Evolutionary conservation across 1,139 yeast species (phyloP).

Genomic region (Debaryomyces robertsiae): DNA sequence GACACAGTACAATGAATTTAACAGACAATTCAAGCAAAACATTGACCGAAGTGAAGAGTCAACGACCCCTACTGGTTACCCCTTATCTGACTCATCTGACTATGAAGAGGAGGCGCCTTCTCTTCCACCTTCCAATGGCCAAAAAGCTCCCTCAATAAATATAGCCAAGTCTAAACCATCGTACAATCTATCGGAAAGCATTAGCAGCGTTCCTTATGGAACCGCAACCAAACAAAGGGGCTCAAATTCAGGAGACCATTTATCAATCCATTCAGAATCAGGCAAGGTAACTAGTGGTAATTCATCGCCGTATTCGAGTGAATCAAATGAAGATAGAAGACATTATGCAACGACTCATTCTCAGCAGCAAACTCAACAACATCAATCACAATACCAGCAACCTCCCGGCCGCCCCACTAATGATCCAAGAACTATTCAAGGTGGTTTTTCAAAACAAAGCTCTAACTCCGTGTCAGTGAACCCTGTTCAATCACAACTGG

Average conservation of each 20-base stretch:
- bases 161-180: conserved; percentile 18
- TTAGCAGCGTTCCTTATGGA: conserved; percentile 24
- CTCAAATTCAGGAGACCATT: conserved; percentile 18
- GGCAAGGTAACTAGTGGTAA: conserved; percentile 26
- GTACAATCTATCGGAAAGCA: conserved; percentile 17
- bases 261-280: conserved; percentile 32
- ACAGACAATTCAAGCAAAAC: conserved; percentile 40
- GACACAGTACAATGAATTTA: conserved; percentile 58
- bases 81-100: conserved; percentile 13
- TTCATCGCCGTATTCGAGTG: conserved; percentile 23
- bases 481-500: conserved; percentile 8
- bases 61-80: conserved; percentile 6
- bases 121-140: conserved; percentile 25
- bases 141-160: conserved; percentile 5
- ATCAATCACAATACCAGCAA: conserved; percentile 13
- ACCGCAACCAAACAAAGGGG: conserved; percentile 21
- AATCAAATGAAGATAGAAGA: conserved; percentile 9
- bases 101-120: conserved; percentile 22
- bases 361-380: conserved; percentile 1
- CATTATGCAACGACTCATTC: conserved; percentile 8
- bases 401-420: conserved; percentile 2
- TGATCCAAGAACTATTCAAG: background rate
- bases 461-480: background rate
- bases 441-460: conserved; percentile 6
- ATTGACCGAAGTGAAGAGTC: conserved; percentile 17